Evolutionary conservation across 169 alveolate species (phyloP), one percentile per base, ranked within the genome.

Genomic region (Plasmodium vivax): DNA sequence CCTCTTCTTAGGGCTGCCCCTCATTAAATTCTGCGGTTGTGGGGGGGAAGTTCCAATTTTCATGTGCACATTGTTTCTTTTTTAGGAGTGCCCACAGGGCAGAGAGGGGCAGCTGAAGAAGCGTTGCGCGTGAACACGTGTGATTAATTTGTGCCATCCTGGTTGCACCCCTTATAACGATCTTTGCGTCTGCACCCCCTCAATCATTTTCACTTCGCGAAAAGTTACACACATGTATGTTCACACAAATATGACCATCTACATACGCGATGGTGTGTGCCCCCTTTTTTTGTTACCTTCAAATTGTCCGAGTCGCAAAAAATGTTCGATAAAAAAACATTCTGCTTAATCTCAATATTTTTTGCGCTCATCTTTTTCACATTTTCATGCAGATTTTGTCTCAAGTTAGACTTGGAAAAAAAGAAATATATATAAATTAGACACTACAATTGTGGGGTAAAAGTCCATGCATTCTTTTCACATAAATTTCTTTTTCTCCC

Each of bases 291-390:
- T 27, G 77, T 90, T 90, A 90, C 94, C 82, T 90, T 90, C 82
- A 90, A 90, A 68, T 90, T 81, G 34, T 90, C 90, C 51, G 94
- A 90, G 54, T 90, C 91, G 77, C 94, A 79, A 45, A 90, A 90
- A 79, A 90, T 90, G 90, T 80, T 74, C 10, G 94, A 90, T 36
- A 90, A 71, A 32, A 90, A 90, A 80, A 90, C 83, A 79, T 90
- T 90, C 72, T 90, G 83, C 83, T 90, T 90, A 62, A 80, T 80
- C 72, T 90, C 88, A 58, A 45, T 80, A 81, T 90, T 90, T 56
- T 80, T 90, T 80, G 90, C 73, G 45, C 62, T 71, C 94, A 90
- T 90, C 38, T 87, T 87, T 32, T 71, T 43, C 34, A 30, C 83
- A 84, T 84, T 84, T 81, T 84, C 36, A 36, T 68, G 34, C 77